Conservation (phyloP, 2,329 filamentous ascomycete genomes). For the Elsinoe australis region DNA sequence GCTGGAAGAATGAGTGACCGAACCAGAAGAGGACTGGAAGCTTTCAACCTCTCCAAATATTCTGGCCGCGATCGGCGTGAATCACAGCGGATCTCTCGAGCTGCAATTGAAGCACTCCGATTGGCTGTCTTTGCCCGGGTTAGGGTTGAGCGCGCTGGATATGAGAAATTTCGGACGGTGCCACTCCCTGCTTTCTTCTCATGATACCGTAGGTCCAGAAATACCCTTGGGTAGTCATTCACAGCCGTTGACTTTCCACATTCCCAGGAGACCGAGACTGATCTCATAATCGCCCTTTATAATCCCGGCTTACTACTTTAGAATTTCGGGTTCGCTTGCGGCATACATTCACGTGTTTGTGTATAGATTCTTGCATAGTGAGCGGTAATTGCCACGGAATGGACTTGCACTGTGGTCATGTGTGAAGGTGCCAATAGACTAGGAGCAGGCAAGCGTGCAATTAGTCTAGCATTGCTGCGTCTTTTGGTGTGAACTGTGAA, state of each 20-base stretch:
- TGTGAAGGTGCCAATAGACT: too few species aligned
- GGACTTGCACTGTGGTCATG: too few species aligned
- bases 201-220: slow-evolving; percentile 17
- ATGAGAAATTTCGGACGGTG: slow-evolving; percentile 1
- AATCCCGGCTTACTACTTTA: slow-evolving; percentile 15
- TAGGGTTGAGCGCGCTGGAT: not conserved
- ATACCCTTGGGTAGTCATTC: slow-evolving; percentile 17
- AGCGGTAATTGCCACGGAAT: not conserved
- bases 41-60: slow-evolving; percentile 1
- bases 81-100: not conserved
- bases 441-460: too few species aligned
- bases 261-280: slow-evolving; percentile 17
- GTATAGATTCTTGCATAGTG: not conserved
- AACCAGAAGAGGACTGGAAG: not conserved
- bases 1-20: not conserved
- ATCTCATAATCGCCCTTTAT: slow-evolving; percentile 9
- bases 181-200: slow-evolving; percentile 4
- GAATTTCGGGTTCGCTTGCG: slow-evolving; percentile 16
- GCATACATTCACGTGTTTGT: slow-evolving; percentile 6
- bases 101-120: slow-evolving; percentile 9
- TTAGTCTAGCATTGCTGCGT: too few species aligned
- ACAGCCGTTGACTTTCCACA: slow-evolving; percentile 17
- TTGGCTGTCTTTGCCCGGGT: too few species aligned
- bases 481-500: too few species aligned
- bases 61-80: slow-evolving; percentile 15